phyloP scores from a whole-genome alignment of 1,284 basidiomycete genomes.

The Trichosporon inkin region DNA sequence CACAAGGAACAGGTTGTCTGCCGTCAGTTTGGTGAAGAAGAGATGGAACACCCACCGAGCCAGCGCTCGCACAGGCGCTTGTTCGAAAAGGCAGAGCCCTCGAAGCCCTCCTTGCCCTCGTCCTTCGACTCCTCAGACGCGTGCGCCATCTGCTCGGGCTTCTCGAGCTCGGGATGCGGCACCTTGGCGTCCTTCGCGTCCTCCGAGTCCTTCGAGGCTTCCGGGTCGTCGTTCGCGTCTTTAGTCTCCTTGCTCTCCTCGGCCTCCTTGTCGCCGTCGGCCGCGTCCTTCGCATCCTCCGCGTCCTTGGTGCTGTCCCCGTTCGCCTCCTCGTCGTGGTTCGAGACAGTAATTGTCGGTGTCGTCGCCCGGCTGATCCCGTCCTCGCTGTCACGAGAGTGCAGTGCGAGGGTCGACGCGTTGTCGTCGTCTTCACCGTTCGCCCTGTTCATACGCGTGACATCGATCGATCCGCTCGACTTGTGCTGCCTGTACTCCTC shows the following conservation, averaged over 20 bases:
- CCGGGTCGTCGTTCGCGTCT: conserved; percentile 26
- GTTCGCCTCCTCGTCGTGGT: conserved; percentile 57
- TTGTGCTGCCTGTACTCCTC: conserved; percentile 82
- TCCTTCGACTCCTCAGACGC: conserved; percentile 48
- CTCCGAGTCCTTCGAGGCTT: conserved; percentile 14
- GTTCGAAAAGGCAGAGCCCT: conserved; percentile 86
- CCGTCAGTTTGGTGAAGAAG: not conserved
- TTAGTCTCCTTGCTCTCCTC: conserved; percentile 47
- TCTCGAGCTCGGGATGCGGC: conserved; percentile 43
- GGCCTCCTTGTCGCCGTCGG: conserved; percentile 16
- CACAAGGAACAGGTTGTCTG: conserved; percentile 93
- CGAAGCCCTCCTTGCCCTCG: conserved; percentile 26
- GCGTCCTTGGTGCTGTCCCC: not conserved
- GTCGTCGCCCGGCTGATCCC: conserved; percentile 52
- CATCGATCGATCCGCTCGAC: conserved; percentile 55
- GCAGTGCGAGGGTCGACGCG: conserved; percentile 58
- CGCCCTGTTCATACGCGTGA: conserved; percentile 4
- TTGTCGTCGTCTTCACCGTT: conserved; percentile 60
- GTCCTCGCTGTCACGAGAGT: conserved; percentile 21
- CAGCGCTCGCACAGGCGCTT: conserved; percentile 96
- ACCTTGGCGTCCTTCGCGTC: conserved; percentile 22
- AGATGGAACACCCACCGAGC: conserved; percentile 57
- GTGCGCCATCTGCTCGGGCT: conserved; percentile 45
- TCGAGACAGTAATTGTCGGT: conserved; percentile 84
- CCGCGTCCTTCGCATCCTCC: conserved; percentile 5